Evolutionary conservation across 164 flowering plant genomes (phyloP).

Genomic region (Aristolochia contorta): DNA sequence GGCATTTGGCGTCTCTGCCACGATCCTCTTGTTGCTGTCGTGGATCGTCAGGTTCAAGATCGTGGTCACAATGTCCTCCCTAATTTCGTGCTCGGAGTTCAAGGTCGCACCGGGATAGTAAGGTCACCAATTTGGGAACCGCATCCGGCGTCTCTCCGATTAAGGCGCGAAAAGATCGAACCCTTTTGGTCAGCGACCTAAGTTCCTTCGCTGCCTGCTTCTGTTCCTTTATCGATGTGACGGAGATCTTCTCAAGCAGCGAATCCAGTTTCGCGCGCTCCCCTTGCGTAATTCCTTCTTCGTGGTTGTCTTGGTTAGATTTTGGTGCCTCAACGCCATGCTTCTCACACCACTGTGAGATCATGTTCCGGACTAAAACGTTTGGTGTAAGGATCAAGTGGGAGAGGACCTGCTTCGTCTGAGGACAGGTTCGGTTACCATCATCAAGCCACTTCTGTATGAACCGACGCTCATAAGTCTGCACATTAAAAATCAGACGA

Average conservation of each 20-base stretch:
- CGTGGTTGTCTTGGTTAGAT: slow-evolving; percentile 13
- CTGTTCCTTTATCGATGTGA: slow-evolving; percentile 29
- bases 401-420: slow-evolving; percentile 53
- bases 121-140: slow-evolving; percentile 43
- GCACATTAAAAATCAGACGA: slow-evolving; percentile 7
- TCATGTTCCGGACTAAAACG: slow-evolving; percentile 45
- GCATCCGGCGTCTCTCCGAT: slow-evolving; percentile 48
- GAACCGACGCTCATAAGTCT: slow-evolving; percentile 68
- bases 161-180: slow-evolving; percentile 57
- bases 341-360: slow-evolving; percentile 52
- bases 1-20: slow-evolving; percentile 56
- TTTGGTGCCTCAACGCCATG: slow-evolving; percentile 31
- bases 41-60: slow-evolving; percentile 68
- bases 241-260: slow-evolving; percentile 42
- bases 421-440: slow-evolving; percentile 61
- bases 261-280: slow-evolving; percentile 32
- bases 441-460: slow-evolving; percentile 58
- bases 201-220: slow-evolving; percentile 69
- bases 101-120: slow-evolving; percentile 30
- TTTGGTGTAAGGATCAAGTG: slow-evolving; percentile 62
- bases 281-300: slow-evolving; percentile 29
- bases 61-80: slow-evolving; percentile 77
- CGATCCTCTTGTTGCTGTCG: slow-evolving; percentile 68
- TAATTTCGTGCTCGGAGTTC: slow-evolving; percentile 33
- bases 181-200: slow-evolving; percentile 51